Conservation (phyloP, 768 basidiomycete species). For the Boletus subcaerulescens region DNA sequence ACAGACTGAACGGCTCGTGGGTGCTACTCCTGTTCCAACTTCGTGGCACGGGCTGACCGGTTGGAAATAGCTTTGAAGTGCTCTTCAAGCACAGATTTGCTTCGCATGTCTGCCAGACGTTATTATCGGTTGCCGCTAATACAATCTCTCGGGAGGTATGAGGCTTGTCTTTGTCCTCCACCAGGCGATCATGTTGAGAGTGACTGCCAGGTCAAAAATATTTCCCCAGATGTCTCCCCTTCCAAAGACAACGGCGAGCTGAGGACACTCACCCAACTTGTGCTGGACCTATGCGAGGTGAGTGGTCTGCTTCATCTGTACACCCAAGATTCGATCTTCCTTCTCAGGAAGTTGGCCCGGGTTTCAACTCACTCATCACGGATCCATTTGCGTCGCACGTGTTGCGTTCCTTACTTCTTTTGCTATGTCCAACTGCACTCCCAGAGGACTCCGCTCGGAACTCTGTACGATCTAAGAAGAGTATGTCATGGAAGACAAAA, state of each 20-base stretch:
- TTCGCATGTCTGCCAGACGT: constrained; percentile 92
- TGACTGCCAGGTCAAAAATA: constrained; percentile 46
- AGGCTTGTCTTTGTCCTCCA: neutral
- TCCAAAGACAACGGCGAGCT: constrained; percentile 61
- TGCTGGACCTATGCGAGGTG: constrained; percentile 66
- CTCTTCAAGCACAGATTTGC: constrained; percentile 83
- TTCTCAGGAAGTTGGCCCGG: constrained; percentile 65
- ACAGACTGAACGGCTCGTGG: constrained; percentile 85
- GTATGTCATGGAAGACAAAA: constrained; percentile 74
- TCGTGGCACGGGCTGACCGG: constrained; percentile 1
- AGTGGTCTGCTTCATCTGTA: constrained; percentile 13
- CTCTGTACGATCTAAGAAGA: constrained; percentile 79
- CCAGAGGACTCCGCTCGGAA: constrained; percentile 37
- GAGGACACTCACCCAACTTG: constrained; percentile 58
- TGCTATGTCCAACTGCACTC: constrained; percentile 65
- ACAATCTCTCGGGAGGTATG: constrained; percentile 70
- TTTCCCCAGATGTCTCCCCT: constrained; percentile 48
- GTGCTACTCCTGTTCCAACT: constrained; percentile 31
- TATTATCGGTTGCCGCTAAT: constrained; percentile 63
- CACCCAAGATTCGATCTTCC: constrained; percentile 15
- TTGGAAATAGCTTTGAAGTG: constrained; percentile 49
- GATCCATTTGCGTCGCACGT: constrained; percentile 93
- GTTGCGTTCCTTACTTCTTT: constrained; percentile 70
- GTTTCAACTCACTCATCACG: constrained; percentile 63
- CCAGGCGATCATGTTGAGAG: neutral